Percentiles rank a stretch among this genome's conserved stretches.
These are phyloP conservation scores for Arachnomyces sp. DNA, from an alignment of 2,329 filamentous ascomycete genomes.

Conservation along the genomic window DNA sequence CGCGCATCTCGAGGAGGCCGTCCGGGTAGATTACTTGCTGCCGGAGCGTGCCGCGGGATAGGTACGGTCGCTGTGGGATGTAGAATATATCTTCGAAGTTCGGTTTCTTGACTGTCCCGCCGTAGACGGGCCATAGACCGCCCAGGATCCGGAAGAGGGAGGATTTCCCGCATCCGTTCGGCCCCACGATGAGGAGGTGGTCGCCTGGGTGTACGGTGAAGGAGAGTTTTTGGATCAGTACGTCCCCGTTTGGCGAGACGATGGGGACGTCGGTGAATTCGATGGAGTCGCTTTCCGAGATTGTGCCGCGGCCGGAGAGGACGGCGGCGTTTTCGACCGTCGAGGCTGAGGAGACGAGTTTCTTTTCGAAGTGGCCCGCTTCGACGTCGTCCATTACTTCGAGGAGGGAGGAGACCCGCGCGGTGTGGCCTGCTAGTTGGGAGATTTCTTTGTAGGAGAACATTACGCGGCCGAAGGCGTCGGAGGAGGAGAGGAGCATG, in stretches of 20 bases:
- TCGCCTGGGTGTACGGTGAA: slow-evolving; percentile 81
- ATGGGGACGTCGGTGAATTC: slow-evolving; percentile 86
- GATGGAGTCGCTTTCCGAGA: slow-evolving; percentile 75
- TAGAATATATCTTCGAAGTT: slow-evolving; percentile 94
- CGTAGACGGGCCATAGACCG: slow-evolving; percentile 95
- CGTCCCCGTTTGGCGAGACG: slow-evolving; percentile 91
- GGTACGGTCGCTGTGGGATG: slow-evolving; percentile 89
- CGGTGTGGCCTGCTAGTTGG: slow-evolving; percentile 90
- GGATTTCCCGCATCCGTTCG: slow-evolving; percentile 95
- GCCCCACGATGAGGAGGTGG: slow-evolving; percentile 88
- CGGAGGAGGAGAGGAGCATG: slow-evolving; percentile 84
- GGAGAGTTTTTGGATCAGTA: slow-evolving; percentile 74
- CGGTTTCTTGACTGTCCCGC: slow-evolving; percentile 85
- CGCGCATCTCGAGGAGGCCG: slow-evolving; percentile 74
- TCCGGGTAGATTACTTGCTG: slow-evolving; percentile 98
- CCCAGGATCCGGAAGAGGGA: slow-evolving; percentile 93
- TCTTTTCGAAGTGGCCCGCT: slow-evolving; percentile 88
- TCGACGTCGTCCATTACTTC: slow-evolving; percentile 93
- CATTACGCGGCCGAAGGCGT: slow-evolving; percentile 93
- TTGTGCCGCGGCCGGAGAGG: slow-evolving; percentile 68
- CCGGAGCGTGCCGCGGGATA: slow-evolving; percentile 82
- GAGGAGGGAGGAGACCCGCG: slow-evolving; percentile 77
- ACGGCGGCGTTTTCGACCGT: slow-evolving; percentile 76
- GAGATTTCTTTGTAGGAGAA: slow-evolving; percentile 97
- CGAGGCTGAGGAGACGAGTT: slow-evolving; percentile 79